Base-by-base conservation (phyloP, 2,329 filamentous ascomycete species). In the Colletotrichum liaoningense region DNA sequence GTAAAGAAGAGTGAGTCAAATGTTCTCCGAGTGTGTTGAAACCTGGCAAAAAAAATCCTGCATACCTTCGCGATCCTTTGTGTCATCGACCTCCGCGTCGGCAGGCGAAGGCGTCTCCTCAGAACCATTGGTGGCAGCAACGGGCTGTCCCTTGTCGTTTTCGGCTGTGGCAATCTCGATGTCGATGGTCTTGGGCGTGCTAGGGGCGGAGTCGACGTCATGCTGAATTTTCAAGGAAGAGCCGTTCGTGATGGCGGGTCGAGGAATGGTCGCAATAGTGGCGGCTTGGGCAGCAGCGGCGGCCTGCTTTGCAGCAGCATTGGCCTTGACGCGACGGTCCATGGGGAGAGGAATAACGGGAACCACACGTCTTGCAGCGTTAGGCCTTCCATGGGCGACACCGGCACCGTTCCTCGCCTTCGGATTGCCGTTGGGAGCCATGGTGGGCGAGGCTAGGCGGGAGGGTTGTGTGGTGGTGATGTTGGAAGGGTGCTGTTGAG, bases 261-360 rank as follows among this genome's bases (percentile, higher is more conserved):
- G 67, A 62, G 71, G 49, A 62, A 71, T 57, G 46, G 67, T 62
- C 24, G 35, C 28, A 59, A 63, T 55, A 49, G 63, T 28, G 22
- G 66, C 70, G 68, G 81, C 63, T 58, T 72, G 78, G 63, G 78
- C 79, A 38, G 81, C 78, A 26, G 80, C 77, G 12, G 80, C 77
- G 49, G 81, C 80, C 46, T 69, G 80, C 80, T 76, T 83, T 80
- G 69, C 83, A 82, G 71, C 71, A 28, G 67, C 71, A 66, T 71
- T 73, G 67, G 71, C 56, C 76, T 83, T 85, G 63, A 82, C 78
- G 74, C 74, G 74, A 33, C 74, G 74, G 30, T 65, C 69, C 65
- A 83, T 79, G 22, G 81, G 81, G 74, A 85, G 75, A 62, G 83
- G 83, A 58, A 85, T 80, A 68, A 80, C 83, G 72, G 83, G 83